Evolutionary conservation across 139 green algal species (phyloP).

Genomic region (Tetraselmis chui): DNA sequence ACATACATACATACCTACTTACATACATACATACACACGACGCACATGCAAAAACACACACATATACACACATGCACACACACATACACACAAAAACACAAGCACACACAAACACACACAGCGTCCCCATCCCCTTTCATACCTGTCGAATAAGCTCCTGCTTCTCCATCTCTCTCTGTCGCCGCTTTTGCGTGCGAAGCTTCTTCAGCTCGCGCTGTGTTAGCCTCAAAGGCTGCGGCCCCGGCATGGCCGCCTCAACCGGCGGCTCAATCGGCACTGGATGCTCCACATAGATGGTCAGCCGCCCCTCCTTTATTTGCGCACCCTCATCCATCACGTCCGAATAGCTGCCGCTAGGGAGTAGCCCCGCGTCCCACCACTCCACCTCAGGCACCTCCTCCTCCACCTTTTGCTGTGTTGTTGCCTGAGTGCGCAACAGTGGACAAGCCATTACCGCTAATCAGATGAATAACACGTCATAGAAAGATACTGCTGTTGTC

Average conservation of each 20-base stretch:
- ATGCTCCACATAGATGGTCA: conserved; percentile 72
- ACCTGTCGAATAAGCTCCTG: conserved; percentile 85
- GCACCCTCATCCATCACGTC: conserved; percentile 13
- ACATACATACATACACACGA: neutral
- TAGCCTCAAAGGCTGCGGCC: conserved; percentile 76
- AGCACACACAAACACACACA: no score
- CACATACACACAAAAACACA: no score
- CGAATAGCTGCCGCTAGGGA: conserved; percentile 49
- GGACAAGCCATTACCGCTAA: neutral
- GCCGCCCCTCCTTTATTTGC: conserved; percentile 1
- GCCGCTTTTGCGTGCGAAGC: conserved; percentile 84
- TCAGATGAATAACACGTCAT: neutral
- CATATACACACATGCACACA: no score
- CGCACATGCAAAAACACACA: neutral
- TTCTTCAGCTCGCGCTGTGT: conserved; percentile 89
- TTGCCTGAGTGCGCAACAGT: neutral
- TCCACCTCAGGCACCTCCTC: conserved; percentile 64
- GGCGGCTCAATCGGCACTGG: conserved; percentile 86
- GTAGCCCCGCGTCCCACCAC: conserved; percentile 72
- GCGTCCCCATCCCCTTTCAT: neutral
- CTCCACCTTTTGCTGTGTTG: neutral
- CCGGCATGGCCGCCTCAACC: conserved; percentile 59
- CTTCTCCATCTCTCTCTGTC: conserved; percentile 91
- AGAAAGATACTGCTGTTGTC: neutral
- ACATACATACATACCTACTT: no score